These are phyloP conservation scores for Fusarium multiceps DNA, from an alignment of 2,329 filamentous ascomycete species.

Conservation along the genomic window DNA sequence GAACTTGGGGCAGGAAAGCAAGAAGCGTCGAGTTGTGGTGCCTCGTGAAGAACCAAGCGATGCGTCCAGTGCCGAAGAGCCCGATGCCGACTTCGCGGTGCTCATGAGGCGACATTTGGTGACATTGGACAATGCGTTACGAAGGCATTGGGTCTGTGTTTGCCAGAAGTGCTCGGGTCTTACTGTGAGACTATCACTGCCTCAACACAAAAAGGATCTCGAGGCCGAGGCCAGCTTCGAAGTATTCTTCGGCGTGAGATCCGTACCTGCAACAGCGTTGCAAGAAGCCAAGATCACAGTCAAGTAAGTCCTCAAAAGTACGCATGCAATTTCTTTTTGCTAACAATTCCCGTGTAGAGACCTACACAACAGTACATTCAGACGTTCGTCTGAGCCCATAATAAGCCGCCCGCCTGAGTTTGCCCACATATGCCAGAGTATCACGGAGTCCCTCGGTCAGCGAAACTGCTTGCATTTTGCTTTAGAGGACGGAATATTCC, in stretches of 20 bases:
- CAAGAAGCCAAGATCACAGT: constrained; percentile 7
- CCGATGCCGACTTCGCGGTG: background rate
- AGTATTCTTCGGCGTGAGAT: background rate
- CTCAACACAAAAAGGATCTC: background rate
- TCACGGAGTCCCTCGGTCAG: background rate
- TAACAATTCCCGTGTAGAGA: background rate
- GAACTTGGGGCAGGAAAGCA: background rate
- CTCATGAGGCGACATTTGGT: background rate
- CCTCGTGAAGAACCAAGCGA: background rate
- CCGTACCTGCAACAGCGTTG: background rate
- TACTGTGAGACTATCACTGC: background rate
- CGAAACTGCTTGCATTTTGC: background rate
- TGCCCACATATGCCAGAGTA: background rate
- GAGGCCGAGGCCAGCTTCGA: background rate
- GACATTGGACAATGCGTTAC: background rate
- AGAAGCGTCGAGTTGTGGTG: background rate
- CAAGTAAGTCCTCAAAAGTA: background rate
- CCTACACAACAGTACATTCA: background rate
- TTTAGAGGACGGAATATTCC: background rate
- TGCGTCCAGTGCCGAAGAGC: background rate
- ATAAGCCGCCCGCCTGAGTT: background rate
- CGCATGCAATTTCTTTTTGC: background rate
- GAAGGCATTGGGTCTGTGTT: constrained; percentile 1
- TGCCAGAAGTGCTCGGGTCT: constrained; percentile 1
- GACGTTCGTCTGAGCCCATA: background rate